Percentiles rank a stretch among this genome's conserved stretches.
Conservation (phyloP, 345 rosid genomes). For the Rubroshorea leprosula region DNA sequence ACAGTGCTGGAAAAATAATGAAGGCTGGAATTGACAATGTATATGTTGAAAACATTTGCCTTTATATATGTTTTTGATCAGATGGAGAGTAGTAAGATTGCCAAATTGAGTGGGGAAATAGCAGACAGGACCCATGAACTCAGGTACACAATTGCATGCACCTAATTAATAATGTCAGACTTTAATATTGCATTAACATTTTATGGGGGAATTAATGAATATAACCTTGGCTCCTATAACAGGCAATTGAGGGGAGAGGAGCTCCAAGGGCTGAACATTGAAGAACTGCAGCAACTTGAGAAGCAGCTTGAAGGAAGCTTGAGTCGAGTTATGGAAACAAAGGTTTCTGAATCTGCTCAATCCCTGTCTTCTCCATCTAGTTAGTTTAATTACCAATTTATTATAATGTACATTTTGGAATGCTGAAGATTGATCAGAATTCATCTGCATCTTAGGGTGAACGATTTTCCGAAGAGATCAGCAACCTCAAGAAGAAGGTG, state of each 20-base stretch:
- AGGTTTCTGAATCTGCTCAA: slow-evolving; percentile 23
- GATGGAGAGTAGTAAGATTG: slow-evolving; percentile 20
- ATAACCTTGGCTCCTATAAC: not conserved
- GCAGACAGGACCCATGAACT: slow-evolving; percentile 30
- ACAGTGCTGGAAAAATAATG: slow-evolving; percentile 1
- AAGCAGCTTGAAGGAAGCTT: slow-evolving; percentile 20
- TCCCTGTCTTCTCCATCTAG: not conserved
- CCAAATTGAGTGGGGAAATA: slow-evolving; percentile 28
- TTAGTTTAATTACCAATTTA: no score
- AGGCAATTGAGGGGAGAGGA: slow-evolving; percentile 35
- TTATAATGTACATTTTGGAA: no score
- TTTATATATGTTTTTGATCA: slow-evolving; percentile 9
- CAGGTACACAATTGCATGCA: slow-evolving; percentile 23
- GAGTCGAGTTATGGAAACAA: slow-evolving; percentile 16
- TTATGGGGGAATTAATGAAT: no score
- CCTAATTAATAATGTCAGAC: not conserved
- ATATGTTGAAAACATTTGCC: no score
- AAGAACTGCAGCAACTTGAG: slow-evolving; percentile 22
- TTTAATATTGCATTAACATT: not conserved
- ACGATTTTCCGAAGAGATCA: slow-evolving; percentile 17
- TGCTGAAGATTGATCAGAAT: not conserved
- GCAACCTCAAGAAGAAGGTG: slow-evolving; percentile 26
- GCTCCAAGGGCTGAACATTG: slow-evolving; percentile 23
- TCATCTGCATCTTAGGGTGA: slow-evolving; percentile 25
- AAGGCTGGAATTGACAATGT: no score